These are phyloP conservation scores for Stephania cephalantha DNA, from an alignment of 164 flowering plant genomes.

Conservation along the genomic window DNA sequence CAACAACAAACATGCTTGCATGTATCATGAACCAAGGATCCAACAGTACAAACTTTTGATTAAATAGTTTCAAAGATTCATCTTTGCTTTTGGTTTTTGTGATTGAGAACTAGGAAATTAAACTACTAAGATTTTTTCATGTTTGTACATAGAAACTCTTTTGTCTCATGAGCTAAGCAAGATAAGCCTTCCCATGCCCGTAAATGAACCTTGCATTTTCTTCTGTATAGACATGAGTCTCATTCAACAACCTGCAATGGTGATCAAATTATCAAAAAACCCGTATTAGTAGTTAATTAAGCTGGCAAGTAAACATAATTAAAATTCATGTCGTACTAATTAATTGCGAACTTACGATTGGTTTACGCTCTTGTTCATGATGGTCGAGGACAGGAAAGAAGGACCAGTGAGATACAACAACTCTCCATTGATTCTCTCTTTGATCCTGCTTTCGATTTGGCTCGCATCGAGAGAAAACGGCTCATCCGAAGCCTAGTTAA, in stretches of 20 bases:
- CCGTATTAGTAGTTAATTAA: not conserved
- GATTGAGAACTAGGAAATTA: not conserved
- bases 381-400: constrained; percentile 50
- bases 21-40: not conserved
- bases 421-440: constrained; percentile 59
- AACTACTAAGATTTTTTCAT: not conserved
- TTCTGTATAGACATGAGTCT: constrained; percentile 79
- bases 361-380: constrained; percentile 59
- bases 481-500: constrained; percentile 63
- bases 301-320: not conserved
- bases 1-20: too few relatives aligned
- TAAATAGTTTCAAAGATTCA: not conserved
- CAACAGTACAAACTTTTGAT: not conserved
- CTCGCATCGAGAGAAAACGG: constrained; percentile 49
- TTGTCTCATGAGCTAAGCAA: constrained; percentile 18
- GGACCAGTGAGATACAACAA: constrained; percentile 58
- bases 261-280: not conserved
- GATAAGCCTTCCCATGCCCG: constrained; percentile 63
- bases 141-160: not conserved
- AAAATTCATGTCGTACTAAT: not conserved
- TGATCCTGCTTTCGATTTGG: constrained; percentile 52
- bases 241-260: constrained; percentile 59
- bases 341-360: constrained; percentile 39
- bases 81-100: not conserved
- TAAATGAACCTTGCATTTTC: constrained; percentile 71